A percentile compares a stretch with the other conserved stretches of the same genome.
Conservation (phyloP, 1,139 yeast genomes). For the Scheffersomyces cryptocercus region DNA sequence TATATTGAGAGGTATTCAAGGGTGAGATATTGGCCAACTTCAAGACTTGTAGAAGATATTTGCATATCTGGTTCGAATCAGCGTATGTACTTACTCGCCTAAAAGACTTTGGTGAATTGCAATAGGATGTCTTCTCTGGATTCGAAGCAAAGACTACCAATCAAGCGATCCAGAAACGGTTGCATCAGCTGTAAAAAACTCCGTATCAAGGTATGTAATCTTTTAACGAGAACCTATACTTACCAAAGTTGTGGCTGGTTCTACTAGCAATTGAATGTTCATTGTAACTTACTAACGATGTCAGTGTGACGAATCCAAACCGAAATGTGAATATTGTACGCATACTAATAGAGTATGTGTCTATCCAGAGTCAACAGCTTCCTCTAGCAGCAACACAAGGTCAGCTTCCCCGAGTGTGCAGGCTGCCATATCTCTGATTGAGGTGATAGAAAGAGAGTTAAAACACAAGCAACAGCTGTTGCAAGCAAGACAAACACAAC, state of each 20-base stretch:
- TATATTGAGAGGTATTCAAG: no score
- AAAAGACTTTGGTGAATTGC: no score
- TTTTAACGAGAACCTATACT: not conserved
- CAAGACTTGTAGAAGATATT: no score
- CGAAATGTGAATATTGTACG: conserved; percentile 39
- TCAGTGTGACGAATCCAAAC: conserved; percentile 36
- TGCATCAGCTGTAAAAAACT: conserved; percentile 33
- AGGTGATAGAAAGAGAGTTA: not conserved
- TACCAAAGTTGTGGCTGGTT: not conserved
- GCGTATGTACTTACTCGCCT: no score
- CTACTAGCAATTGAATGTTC: not conserved
- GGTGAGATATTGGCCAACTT: no score
- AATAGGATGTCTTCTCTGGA: no score
- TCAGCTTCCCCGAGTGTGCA: no score
- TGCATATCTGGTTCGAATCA: no score
- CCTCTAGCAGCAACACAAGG: conserved; percentile 1
- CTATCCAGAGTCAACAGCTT: no score
- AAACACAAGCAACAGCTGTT: no score
- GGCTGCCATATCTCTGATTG: not conserved
- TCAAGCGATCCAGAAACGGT: conserved; percentile 26
- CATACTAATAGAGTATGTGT: conserved; percentile 31
- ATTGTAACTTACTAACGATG: conserved; percentile 7
- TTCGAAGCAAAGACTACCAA: no score
- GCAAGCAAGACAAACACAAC: no score
- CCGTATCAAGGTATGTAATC: conserved; percentile 26